Conservation (phyloP, 1,139 yeast species). For the Saccharomyces hybrid region DNA sequence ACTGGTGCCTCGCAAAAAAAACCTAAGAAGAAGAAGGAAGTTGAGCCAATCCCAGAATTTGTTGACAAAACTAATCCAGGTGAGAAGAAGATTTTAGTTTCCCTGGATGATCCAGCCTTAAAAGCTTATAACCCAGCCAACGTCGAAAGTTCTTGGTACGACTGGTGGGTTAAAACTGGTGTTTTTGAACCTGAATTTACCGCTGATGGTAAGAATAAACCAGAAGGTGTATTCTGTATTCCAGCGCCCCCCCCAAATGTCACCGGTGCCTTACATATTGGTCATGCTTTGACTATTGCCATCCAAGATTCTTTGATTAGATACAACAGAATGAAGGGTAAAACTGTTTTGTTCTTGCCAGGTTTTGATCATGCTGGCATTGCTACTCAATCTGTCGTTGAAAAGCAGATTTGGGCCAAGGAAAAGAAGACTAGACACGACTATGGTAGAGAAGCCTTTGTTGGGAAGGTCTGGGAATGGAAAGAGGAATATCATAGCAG, state of each 20-base stretch:
- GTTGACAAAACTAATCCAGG: constrained; percentile 79
- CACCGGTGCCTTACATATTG: constrained; percentile 97
- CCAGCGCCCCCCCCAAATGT: constrained; percentile 99
- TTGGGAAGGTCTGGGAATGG: constrained; percentile 96
- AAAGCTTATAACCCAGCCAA: constrained; percentile 89
- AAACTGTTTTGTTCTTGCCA: constrained; percentile 85
- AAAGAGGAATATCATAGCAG: constrained; percentile 85
- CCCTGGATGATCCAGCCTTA: constrained; percentile 85
- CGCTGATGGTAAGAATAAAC: constrained; percentile 63
- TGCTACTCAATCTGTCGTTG: constrained; percentile 97
- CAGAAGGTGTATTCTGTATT: constrained; percentile 79
- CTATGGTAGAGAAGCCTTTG: constrained; percentile 83
- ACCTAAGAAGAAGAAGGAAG: constrained; percentile 62
- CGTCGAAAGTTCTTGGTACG: constrained; percentile 96
- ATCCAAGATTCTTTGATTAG: constrained; percentile 91
- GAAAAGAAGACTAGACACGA: constrained; percentile 91
- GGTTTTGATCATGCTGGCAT: constrained; percentile 99
- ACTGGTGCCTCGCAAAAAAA: constrained; percentile 42
- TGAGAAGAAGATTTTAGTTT: constrained; percentile 77
- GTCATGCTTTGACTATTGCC: constrained; percentile 93
- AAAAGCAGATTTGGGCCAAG: constrained; percentile 86
- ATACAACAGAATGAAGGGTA: constrained; percentile 95
- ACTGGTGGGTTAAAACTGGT: constrained; percentile 91
- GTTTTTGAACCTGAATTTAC: constrained; percentile 82
- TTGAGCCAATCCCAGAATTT: constrained; percentile 72